Percentiles rank a stretch among this genome's conserved stretches.
phyloP scores from a whole-genome alignment of 2,329 filamentous ascomycete genomes.

The Davidsoniella virescens region DNA sequence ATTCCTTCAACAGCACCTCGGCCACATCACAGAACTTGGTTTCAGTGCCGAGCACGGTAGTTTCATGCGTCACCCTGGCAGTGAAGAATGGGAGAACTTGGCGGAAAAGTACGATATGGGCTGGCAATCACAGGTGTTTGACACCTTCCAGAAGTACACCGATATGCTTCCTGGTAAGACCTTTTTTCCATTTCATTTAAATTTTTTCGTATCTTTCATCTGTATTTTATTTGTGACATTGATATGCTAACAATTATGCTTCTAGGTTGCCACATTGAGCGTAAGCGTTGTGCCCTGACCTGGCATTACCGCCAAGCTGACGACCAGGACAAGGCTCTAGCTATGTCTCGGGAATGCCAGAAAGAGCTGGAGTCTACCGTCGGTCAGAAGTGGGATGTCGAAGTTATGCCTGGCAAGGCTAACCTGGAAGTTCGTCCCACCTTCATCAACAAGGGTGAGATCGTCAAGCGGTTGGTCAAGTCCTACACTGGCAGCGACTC shows the following conservation, averaged over 20 bases:
- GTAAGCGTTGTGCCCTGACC: conserved; percentile 83
- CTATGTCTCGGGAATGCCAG: conserved; percentile 67
- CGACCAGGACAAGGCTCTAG: conserved; percentile 67
- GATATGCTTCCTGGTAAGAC: conserved; percentile 63
- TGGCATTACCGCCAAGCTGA: conserved; percentile 85
- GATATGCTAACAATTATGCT: not conserved
- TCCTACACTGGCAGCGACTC: conserved; percentile 45
- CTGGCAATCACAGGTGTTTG: conserved; percentile 76
- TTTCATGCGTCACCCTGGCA: conserved; percentile 71
- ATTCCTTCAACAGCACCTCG: conserved; percentile 80
- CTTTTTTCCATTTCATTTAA: not conserved
- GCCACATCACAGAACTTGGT: conserved; percentile 78
- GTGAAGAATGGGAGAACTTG: conserved; percentile 71
- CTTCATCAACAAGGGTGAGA: conserved; percentile 97
- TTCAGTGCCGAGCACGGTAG: conserved; percentile 94
- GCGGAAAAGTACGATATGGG: conserved; percentile 77
- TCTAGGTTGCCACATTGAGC: conserved; percentile 75
- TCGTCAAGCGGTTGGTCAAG: conserved; percentile 65
- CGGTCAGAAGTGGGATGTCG: conserved; percentile 68
- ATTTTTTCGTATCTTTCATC: not conserved
- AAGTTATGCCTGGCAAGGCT: conserved; percentile 93
- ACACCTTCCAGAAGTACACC: conserved; percentile 76
- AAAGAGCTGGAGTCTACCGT: conserved; percentile 66
- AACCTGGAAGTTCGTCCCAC: conserved; percentile 93
- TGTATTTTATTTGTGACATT: not conserved